Conservation (phyloP, 192 early-diverging fungal genomes). For the Cetraspora pellucida region DNA sequence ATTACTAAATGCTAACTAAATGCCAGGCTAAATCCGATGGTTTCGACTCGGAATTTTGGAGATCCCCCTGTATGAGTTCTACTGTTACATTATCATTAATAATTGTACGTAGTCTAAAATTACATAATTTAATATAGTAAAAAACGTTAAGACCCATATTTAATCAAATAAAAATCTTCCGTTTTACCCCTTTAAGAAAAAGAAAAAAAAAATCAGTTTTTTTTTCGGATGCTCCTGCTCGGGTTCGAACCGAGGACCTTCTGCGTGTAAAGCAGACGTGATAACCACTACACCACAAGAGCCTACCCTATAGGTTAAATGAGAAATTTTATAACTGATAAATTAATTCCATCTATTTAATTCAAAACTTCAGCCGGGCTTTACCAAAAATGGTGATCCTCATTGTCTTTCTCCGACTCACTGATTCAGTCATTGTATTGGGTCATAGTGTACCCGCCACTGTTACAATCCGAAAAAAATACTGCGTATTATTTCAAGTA, state of each 20-base stretch:
- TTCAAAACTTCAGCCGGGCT: neutral
- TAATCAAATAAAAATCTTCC: no score
- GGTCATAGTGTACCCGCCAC: neutral
- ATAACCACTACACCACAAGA: conserved; percentile 34
- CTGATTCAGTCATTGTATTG: neutral
- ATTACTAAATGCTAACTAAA: no score
- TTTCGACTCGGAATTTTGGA: no score
- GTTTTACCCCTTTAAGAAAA: no score
- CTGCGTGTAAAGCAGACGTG: conserved; percentile 34
- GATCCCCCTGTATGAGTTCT: no score
- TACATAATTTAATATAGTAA: no score
- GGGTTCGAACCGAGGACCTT: conserved; percentile 34
- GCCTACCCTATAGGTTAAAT: neutral
- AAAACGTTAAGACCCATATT: no score
- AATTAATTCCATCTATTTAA: neutral
- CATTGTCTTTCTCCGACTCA: neutral
- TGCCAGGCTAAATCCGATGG: no score
- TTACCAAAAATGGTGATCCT: neutral
- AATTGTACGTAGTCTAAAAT: no score
- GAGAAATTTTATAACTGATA: neutral
- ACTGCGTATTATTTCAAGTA: neutral
- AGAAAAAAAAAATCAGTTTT: neutral
- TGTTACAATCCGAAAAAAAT: neutral
- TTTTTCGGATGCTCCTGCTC: neutral
- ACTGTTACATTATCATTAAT: no score